phyloP scores from a whole-genome alignment of 345 rosid species.

The Clarkia xantiana region DNA sequence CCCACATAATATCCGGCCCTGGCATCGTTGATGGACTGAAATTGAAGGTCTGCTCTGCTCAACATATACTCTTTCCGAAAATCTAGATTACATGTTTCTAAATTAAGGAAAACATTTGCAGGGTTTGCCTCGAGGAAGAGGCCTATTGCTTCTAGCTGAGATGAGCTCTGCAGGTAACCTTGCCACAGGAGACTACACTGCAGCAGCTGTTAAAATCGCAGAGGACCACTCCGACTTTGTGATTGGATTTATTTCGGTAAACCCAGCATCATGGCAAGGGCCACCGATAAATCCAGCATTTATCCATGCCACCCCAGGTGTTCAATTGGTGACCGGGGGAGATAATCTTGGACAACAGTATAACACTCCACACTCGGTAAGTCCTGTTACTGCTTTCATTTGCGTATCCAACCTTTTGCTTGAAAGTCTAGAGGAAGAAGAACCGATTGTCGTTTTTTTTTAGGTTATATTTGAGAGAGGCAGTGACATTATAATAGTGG shows the following conservation, averaged over 20 bases:
- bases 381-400: slow-evolving; percentile 9
- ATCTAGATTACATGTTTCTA: neutral
- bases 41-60: slow-evolving; percentile 43
- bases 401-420: neutral
- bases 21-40: slow-evolving; percentile 92
- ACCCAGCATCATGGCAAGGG: slow-evolving; percentile 94
- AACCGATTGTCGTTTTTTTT: slow-evolving; percentile 6
- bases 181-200: slow-evolving; percentile 90
- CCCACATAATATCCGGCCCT: slow-evolving; percentile 86
- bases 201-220: slow-evolving; percentile 82
- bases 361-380: slow-evolving; percentile 86
- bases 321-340: slow-evolving; percentile 84
- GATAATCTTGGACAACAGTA: slow-evolving; percentile 92
- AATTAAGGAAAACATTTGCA: slow-evolving; percentile 5
- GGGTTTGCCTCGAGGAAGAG: slow-evolving; percentile 93
- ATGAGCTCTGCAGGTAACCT: slow-evolving; percentile 99
- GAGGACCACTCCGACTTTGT: slow-evolving; percentile 93
- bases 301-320: slow-evolving; percentile 97
- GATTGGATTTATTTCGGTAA: slow-evolving; percentile 91
- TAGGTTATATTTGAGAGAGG: slow-evolving; percentile 81
- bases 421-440: neutral
- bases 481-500: slow-evolving; percentile 88
- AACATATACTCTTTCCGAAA: too few species aligned
- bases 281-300: slow-evolving; percentile 64
- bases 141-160: slow-evolving; percentile 80